phyloP scores from a whole-genome alignment of 2,329 filamentous ascomycete species.

The Colletotrichum chrysophilum region DNA sequence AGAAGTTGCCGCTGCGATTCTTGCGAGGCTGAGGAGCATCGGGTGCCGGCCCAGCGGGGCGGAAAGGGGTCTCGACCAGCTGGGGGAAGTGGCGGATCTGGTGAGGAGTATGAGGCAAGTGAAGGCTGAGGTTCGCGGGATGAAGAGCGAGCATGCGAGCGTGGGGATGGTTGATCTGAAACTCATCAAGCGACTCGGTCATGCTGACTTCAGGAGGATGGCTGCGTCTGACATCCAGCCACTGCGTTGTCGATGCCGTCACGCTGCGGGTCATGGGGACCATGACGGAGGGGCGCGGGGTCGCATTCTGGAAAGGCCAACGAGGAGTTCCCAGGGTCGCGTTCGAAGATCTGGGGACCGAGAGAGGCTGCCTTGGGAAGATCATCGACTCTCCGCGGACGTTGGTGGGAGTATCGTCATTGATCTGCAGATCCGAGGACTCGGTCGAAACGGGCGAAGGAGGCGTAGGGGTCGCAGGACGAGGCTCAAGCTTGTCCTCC shows the following conservation, averaged over 20 bases:
- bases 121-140: not conserved
- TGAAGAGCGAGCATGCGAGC: not conserved
- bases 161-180: conserved; percentile 11
- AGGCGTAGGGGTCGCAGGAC: not conserved
- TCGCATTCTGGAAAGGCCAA: conserved; percentile 17
- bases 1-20: not conserved
- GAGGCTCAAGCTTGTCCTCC: not conserved
- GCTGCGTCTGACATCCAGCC: not conserved
- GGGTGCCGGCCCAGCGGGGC: not conserved
- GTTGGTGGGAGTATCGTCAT: not conserved
- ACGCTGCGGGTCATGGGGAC: not conserved
- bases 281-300: conserved; percentile 1
- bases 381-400: conserved; percentile 11
- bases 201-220: not conserved
- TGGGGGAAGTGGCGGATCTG: not conserved
- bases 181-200: conserved; percentile 12
- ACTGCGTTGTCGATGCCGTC: not conserved
- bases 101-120: not conserved
- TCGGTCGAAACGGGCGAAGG: conserved; percentile 4
- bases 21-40: not conserved
- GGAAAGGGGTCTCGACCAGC: not conserved
- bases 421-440: not conserved
- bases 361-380: not conserved
- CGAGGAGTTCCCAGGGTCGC: not conserved
- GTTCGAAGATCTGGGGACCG: not conserved